Evolutionary conservation across 108 stramenopile species (phyloP), one percentile per base, ranked within the genome.

Genomic region (Nitzschia palea): DNA sequence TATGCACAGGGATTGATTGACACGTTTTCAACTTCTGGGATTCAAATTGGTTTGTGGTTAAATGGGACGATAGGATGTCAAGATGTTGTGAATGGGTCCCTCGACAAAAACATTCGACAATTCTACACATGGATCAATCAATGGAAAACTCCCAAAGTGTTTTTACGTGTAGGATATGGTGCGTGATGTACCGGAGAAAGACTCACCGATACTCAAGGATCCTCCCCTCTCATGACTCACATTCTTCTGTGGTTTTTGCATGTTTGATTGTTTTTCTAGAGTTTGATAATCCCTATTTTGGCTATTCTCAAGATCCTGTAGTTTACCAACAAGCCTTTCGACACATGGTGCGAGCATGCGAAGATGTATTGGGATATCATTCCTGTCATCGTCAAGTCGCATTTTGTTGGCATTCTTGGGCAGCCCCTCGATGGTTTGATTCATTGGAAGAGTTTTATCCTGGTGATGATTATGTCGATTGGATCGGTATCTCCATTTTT

Each of bases 341-440:
- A n/a, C 74, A 75, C 23, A 69, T 93, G 34, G 88, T 88, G 1
- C 9, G 66, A 9, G 64, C 65, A 18, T 80, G 80, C 55, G 73
- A 81, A 57, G 34, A 61, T 1, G 51, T 65, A 51, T 45, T 82
- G 61, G 44, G 35, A 26, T 40, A 61, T 35, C 54, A 33, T 31
- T 61, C 26, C 25, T 72, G 82, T 57, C 78, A 59, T 35, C 51
- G 53, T 0, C 76, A 81, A 36, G 73, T 86, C 1, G 48, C 73
- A 25, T 88, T 89, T 65, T 87, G 88, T 14, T 93, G 91, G 91
- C 91, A 93, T 80, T 93, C 91, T 12, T 93, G 91, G 91, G 88
- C 76, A 42, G 91, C 88, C 29, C 82, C 83, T 12, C 74, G 78
- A 51, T 48, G 79, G 31, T 30, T 53, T n/a, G 43, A 50, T 28